Base-by-base conservation (phyloP, 257 asterid species). In the Forsythia suspensa region DNA sequence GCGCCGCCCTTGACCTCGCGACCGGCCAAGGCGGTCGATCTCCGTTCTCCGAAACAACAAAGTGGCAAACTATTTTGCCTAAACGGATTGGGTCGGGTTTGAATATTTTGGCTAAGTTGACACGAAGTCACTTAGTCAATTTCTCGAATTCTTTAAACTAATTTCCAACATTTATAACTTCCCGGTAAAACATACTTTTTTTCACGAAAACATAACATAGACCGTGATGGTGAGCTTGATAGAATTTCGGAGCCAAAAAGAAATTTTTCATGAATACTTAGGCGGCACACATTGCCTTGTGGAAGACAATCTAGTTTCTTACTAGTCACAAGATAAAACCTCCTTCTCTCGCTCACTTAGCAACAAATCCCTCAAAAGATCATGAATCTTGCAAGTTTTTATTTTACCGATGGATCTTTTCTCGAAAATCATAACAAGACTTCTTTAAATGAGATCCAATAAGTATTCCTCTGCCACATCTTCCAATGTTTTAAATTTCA, bases 351-450 rank as follows among this genome's bases (percentile, higher is more conserved):
- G 74, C 67, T 77, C 74, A 48, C 0, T n/a, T 38, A 70, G 21
- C 5, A 76, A 77, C 9, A 77, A 6, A 42, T 77, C 70, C 39
- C 72, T 46, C n/a, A 70, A 12, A 2, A 70, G 66, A 48, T 70
- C 76, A 52, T 77, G 81, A 20, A 77, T 18, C 13, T 16, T 51
- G 11, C 81, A 77, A 4, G 34, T 3, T 18, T 51, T 70, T 12
- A 70, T 77, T 70, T 48, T n/a, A 3, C 80, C 76, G 9, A 10
- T 40, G 16, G 1, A 48, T 1, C 46, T 70, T 18, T 24, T 13
- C 65, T 13, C 9, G 24, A 24, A 8, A 65, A 65, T 42, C 7
- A 76, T 6, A 16, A 76, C 15, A 40, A 76, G 70, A 42, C 15
- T 76, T 40, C 59, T 65, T 4, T 63, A 37, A 2, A 76, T 24